A percentile compares a stretch with the other conserved stretches of the same genome.
These are phyloP conservation scores for Sicyos baderoa DNA, from an alignment of 306 rosid species.

Conservation along the genomic window DNA sequence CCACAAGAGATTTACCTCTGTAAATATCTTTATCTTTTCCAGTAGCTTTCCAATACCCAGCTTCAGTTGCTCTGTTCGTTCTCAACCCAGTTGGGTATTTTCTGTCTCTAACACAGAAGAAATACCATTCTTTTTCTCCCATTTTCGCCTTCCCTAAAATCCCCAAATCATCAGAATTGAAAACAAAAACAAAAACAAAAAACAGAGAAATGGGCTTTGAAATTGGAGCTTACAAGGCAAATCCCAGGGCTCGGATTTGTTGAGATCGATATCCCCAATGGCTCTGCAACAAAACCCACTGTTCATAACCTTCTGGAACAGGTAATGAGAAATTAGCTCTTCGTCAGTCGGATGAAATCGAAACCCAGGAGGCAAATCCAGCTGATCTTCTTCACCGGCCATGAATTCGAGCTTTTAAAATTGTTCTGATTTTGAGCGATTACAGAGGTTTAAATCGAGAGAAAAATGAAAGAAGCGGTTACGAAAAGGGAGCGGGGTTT, in stretches of 20 bases:
- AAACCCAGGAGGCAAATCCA: conserved; percentile 81
- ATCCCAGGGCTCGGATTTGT: conserved; percentile 97
- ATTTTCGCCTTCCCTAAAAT: conserved; percentile 76
- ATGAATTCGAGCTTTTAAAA: not conserved
- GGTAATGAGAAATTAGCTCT: conserved; percentile 83
- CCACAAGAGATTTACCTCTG: conserved; percentile 72
- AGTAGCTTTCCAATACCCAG: conserved; percentile 96
- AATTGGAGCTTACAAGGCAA: conserved; percentile 57
- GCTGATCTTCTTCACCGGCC: conserved; percentile 37
- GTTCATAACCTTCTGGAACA: conserved; percentile 55
- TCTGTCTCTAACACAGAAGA: conserved; percentile 85
- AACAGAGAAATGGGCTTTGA: not conserved
- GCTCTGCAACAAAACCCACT: conserved; percentile 53
- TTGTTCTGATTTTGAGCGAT: not conserved
- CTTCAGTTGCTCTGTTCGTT: conserved; percentile 87
- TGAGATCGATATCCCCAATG: conserved; percentile 89
- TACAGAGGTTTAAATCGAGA: conserved; percentile 11
- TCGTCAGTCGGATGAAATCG: conserved; percentile 96
- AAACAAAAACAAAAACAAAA: not conserved
- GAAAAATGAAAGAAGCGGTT: conserved; percentile 18
- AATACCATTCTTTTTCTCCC: conserved; percentile 97
- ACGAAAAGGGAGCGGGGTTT: conserved; percentile 19
- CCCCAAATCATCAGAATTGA: not conserved
- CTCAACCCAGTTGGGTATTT: conserved; percentile 95
- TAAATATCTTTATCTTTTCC: conserved; percentile 91